These are phyloP conservation scores for Trichoderma orchidacearum DNA, from an alignment of 495 filamentous ascomycete genomes.

Conservation along the genomic window DNA sequence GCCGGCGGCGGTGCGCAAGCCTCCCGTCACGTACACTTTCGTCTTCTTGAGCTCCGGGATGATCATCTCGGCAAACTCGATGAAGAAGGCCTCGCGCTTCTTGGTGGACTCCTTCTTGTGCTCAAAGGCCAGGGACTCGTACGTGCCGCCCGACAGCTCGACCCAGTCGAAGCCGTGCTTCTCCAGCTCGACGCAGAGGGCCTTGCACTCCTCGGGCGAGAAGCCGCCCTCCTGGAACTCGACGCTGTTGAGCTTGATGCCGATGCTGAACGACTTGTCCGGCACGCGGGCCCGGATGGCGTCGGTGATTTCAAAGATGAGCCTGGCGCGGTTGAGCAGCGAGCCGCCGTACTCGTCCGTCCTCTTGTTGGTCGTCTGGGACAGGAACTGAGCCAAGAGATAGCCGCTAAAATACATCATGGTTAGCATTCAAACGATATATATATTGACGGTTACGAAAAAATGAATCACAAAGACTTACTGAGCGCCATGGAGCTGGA, in stretches of 20 bases:
- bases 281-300: constrained; percentile 30
- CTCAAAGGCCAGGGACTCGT: constrained; percentile 39
- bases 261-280: constrained; percentile 37
- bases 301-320: constrained; percentile 38
- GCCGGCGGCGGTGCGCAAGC: constrained; percentile 43
- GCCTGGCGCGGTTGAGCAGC: constrained; percentile 39
- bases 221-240: constrained; percentile 51
- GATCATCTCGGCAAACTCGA: constrained; percentile 50
- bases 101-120: constrained; percentile 40
- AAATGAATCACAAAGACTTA: background rate
- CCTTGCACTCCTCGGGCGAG: constrained; percentile 36
- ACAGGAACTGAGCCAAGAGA: constrained; percentile 54
- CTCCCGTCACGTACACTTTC: constrained; percentile 48
- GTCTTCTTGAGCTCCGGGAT: constrained; percentile 38
- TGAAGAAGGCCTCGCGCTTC: constrained; percentile 50
- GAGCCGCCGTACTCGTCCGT: constrained; percentile 50
- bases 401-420: constrained; percentile 33
- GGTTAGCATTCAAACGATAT: background rate
- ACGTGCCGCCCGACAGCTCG: constrained; percentile 50
- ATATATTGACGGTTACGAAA: background rate
- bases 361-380: constrained; percentile 42
- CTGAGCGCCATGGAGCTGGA: constrained; percentile 42
- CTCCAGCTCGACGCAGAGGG: constrained; percentile 43
- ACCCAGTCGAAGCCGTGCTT: constrained; percentile 45
- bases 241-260: constrained; percentile 56